These are phyloP conservation scores for Clarireedia paspali DNA, from an alignment of 2,329 filamentous ascomycete genomes.

Conservation along the genomic window DNA sequence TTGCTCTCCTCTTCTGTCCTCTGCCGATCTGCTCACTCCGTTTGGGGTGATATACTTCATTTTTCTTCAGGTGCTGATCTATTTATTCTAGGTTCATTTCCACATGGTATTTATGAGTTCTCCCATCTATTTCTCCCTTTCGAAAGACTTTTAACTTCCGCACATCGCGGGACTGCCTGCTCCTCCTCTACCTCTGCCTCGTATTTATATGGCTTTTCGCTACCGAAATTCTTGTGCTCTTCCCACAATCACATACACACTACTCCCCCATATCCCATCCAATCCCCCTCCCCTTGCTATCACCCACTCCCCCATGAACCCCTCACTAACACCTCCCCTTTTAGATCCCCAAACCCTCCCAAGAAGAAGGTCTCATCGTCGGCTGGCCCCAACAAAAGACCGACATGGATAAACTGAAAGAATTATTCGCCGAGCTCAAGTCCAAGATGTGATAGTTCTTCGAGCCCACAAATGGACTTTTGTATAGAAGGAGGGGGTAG, in stretches of 20 bases:
- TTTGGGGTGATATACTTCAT: too few species aligned
- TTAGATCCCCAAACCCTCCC: conserved; percentile 89
- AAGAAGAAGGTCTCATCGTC: conserved; percentile 70
- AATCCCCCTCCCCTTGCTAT: neutral
- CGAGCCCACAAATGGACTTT: too few species aligned
- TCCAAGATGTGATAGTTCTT: conserved; percentile 62
- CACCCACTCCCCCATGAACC: neutral
- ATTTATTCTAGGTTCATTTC: conserved; percentile 64
- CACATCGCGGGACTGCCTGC: too few species aligned
- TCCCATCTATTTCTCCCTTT: too few species aligned
- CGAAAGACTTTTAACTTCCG: too few species aligned
- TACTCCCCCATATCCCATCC: neutral
- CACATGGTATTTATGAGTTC: conserved; percentile 59
- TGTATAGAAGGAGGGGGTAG: too few species aligned
- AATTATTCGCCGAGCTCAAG: conserved; percentile 76
- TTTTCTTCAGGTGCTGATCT: too few species aligned
- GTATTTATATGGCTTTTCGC: neutral
- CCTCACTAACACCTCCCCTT: neutral
- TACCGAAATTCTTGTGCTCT: too few species aligned
- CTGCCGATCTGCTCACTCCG: neutral
- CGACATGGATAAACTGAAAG: conserved; percentile 79
- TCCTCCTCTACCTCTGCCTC: neutral
- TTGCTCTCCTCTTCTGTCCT: neutral
- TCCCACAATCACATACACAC: too few species aligned
- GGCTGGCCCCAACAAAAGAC: conserved; percentile 68